Percentiles rank a stretch among this genome's conserved stretches.
Conservation (phyloP, 192 early-diverging fungal genomes). For the Podila minutissima region DNA sequence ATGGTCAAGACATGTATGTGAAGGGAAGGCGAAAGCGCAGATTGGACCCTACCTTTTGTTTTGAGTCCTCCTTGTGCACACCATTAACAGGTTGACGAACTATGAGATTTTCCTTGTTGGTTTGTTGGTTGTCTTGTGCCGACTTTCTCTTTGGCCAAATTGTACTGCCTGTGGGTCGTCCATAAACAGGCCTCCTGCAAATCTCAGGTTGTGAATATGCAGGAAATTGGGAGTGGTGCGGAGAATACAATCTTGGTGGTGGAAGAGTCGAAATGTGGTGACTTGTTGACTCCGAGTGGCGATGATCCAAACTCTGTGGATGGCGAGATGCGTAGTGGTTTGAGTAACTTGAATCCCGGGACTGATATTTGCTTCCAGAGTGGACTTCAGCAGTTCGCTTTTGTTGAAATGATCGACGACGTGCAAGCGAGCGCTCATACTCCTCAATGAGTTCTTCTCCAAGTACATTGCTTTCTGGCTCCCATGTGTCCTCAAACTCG, state of each 20-base stretch:
- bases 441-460: constrained; percentile 43
- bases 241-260: neutral
- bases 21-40: too few species aligned
- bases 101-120: neutral
- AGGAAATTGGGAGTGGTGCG: neutral
- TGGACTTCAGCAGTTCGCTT: constrained; percentile 1
- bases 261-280: neutral
- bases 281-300: neutral
- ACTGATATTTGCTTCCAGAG: neutral
- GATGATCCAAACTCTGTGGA: neutral
- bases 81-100: too few species aligned
- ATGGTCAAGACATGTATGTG: too few species aligned
- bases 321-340: neutral
- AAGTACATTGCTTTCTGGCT: constrained; percentile 39
- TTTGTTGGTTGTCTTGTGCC: neutral
- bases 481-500: constrained; percentile 38
- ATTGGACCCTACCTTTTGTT: too few species aligned
- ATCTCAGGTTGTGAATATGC: neutral
- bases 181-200: neutral
- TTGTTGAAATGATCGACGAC: constrained; percentile 11
- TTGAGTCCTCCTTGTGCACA: too few species aligned
- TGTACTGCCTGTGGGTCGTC: neutral
- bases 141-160: neutral
- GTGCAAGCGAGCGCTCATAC: constrained; percentile 15
- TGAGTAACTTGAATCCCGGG: neutral